Evolutionary conservation across 2,329 filamentous ascomycete species (phyloP), one percentile per base, ranked within the genome.

Genomic region (Tolypocladium amazonense): DNA sequence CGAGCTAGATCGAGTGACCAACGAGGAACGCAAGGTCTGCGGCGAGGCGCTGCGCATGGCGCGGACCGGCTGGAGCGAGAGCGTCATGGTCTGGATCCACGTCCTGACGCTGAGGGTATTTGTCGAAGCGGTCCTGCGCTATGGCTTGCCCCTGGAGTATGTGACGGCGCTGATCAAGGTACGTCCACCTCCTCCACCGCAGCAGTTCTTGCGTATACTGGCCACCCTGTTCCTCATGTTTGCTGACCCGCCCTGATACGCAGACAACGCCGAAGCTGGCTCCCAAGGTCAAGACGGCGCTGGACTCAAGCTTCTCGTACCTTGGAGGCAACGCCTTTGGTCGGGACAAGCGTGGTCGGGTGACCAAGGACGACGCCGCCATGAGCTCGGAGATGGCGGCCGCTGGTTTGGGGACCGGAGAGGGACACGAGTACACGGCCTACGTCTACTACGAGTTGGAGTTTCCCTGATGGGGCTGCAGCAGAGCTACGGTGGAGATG

Each of bases 371-470:
- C 70, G 93, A 97, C 69, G 86, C 87, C 18, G 80, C 85, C 35
- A 75, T 90, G 69, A 86, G 89, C 50, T 88, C 86, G 43, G 93
- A 97, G 67, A 89, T 97, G 83, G 90, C 91, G 47, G 87, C 88
- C 3, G 88, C 87, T 4, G 88, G 85, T 33, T 72, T 88, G 56
- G 81, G 79, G 30, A 82, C 84, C 50, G 85, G 84, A 23, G 89
- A 92, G 61, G 87, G 87, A 58, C 81, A 84, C 66, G 92, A 97
- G 73, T 99, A 97, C 78, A 94, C 91, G 62, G 88, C 94, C 47
- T 99, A 95, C 75, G 94, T 97, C 71, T 97, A 92, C 79, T 99
- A 97, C 76, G 90, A 96, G 72, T 89, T 97, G 71, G 90, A 94
- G 71, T 86, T 97, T 60, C 79, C 80, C 56, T 73, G 62, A 70